Base-by-base conservation (phyloP, 2,329 filamentous ascomycete genomes). In the Mycosphaerelloides madeirae region DNA sequence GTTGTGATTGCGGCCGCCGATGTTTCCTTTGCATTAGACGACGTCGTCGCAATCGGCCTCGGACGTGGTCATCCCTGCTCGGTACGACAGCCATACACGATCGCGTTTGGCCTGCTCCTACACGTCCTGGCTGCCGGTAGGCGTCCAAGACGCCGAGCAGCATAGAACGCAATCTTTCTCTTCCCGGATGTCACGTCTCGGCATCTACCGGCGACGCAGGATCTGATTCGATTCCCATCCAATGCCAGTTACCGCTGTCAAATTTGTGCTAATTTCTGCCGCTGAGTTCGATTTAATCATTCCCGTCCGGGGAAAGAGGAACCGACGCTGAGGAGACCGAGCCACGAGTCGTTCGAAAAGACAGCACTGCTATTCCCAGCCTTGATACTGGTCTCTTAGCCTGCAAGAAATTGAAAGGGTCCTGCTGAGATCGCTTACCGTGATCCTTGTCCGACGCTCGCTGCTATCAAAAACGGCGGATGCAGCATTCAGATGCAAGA, bases 221-320 rank as follows among this genome's bases (percentile, higher is more conserved):
- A 25, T 25, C 22, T 25, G 22, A 25, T 25, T 25, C 22, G 22
- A 25, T 9, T 9, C 22, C 22, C 22, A 25, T 25, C 22, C 22
- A 25, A 9, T 9, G 19, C 42, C 36, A 13, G 32, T 15, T 13
- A 34, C 35, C 35, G 42, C 42, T 28, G 29, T 39, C 35, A 44
- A 33, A 39, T 44, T 25, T 25, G 22, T 25, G 22, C 22, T 25
- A 25, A 25, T 25, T 25, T 6, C 35, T 20, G 6, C 22, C 9
- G 35, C 29, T 29, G 40, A 43, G 40, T 29, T 36, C 35, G 40
- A 29, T 43, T 16, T 15, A 25, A 5, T 9, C 22, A 25, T 9
- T 25, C 9, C 9, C 22, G 22, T 25, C 9, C 9, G 6, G 22
- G 9, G 22, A 9, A 9, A 25, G 9, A 25, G 22, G 22, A 5